Base-by-base conservation (phyloP, 305 asterid species). In the Fraxinus sp. region DNA sequence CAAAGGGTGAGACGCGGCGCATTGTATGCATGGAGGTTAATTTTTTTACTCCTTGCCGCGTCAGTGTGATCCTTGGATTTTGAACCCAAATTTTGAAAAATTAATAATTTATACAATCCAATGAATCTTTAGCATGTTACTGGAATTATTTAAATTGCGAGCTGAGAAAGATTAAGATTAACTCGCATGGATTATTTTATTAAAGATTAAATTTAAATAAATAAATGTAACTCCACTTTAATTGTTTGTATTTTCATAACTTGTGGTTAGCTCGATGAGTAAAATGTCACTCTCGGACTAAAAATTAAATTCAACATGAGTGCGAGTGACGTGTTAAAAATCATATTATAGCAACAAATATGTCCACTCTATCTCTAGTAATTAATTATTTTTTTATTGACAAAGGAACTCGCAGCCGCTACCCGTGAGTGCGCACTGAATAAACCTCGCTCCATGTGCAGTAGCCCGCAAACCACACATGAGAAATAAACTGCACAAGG, bases 1-100 rank as follows among this genome's bases (percentile, higher is more conserved):
- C 79, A 83, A 84, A 36, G 72, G 81, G 59, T 78, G 87, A 82
- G 86, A 87, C 83, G 84, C 86, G 83, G 85, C 83, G 43, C 66
- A 84, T 74, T 55, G 57, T 1, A 13, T 46, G 57, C 18, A 46
- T 30, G 73, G 75, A 32, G 79, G 18, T 13, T 14, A 14, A 46
- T 46, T 46, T 46, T 5, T 20, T 59, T 20, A 59, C 32, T 20
- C 14, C 71, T 71, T 57, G 52, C 52, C 49, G 26, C 46, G 0
- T 28, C 20, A 79, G 73, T 10, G 22, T 46, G 41, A 83, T 24
- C 28, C 39, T 46, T 64, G 49, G 28, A n/a, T 77, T 59, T 57
- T 73, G 72, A 13, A 18, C 14, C 55, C 55, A 35, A 77, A 66
- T 4, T 32, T 36, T 3, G 57, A 11, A 14, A 13, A 33, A 71